These are phyloP conservation scores for Sarcodon sp. DNA, from an alignment of 768 basidiomycete species.

Conservation along the genomic window DNA sequence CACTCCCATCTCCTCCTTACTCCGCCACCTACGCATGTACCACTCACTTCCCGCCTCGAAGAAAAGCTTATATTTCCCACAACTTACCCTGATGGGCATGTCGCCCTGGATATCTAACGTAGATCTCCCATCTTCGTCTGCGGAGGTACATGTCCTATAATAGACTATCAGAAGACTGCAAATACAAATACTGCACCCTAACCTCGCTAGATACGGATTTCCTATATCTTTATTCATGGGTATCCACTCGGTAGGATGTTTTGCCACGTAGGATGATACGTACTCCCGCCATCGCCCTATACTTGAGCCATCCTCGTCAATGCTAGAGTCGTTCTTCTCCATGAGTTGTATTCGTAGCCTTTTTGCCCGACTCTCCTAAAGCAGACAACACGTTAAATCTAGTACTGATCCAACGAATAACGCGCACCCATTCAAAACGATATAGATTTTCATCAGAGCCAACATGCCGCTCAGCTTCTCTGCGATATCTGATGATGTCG, in stretches of 20 bases:
- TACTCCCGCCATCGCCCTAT: slow-evolving; percentile 62
- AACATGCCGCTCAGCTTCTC: slow-evolving; percentile 67
- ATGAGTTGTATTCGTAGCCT: slow-evolving; percentile 50
- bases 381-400: slow-evolving; percentile 4
- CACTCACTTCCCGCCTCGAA: slow-evolving; percentile 63
- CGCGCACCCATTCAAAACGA: slow-evolving; percentile 67
- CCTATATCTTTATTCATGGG: slow-evolving; percentile 23
- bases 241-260: slow-evolving; percentile 61
- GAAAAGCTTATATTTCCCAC: slow-evolving; percentile 53
- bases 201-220: slow-evolving; percentile 49
- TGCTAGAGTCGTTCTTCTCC: slow-evolving; percentile 51
- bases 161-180: slow-evolving; percentile 15
- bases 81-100: slow-evolving; percentile 42
- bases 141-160: slow-evolving; percentile 35
- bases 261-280: slow-evolving; percentile 59
- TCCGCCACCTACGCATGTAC: slow-evolving; percentile 26
- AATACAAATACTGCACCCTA: slow-evolving; percentile 10
- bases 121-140: slow-evolving; percentile 15
- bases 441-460: slow-evolving; percentile 70
- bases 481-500: slow-evolving; percentile 65
- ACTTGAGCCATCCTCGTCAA: slow-evolving; percentile 36
- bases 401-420: not conserved
- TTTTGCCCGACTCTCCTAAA: slow-evolving; percentile 41
- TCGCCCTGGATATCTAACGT: slow-evolving; percentile 20
- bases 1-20: slow-evolving; percentile 17